Conservation (phyloP, 108 stramenopile genomes). For the Nitzschia putrida region DNA sequence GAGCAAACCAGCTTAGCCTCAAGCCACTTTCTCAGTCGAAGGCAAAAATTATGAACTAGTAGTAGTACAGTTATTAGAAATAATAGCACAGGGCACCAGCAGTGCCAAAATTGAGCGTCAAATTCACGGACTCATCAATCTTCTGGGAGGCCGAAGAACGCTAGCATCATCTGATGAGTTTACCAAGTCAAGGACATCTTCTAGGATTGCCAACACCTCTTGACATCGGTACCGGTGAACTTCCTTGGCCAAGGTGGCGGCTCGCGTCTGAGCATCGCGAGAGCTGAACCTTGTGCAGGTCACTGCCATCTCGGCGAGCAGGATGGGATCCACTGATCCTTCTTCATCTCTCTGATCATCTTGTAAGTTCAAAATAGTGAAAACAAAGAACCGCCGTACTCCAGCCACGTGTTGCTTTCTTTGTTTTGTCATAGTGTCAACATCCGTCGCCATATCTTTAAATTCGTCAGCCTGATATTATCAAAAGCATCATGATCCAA, state of each 20-base stretch:
- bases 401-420: constrained; percentile 4
- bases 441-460: background rate
- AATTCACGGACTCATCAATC: background rate
- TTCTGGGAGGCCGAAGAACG: constrained; percentile 1
- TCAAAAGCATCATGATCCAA: background rate
- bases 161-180: background rate
- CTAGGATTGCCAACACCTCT: constrained; percentile 9
- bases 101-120: too few relatives aligned
- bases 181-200: background rate
- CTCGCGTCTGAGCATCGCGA: constrained; percentile 1
- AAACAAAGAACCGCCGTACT: constrained; percentile 4
- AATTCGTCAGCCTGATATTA: constrained; percentile 1
- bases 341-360: constrained; percentile 3
- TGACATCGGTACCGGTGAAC: background rate
- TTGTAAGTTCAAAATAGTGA: constrained; percentile 10
- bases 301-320: constrained; percentile 3
- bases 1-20: too few relatives aligned
- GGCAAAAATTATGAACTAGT: too few relatives aligned
- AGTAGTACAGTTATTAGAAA: too few relatives aligned
- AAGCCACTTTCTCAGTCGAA: too few relatives aligned
- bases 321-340: background rate
- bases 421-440: background rate
- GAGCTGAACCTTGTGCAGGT: constrained; percentile 9
- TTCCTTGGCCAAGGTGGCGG: background rate
- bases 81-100: too few relatives aligned